These are phyloP conservation scores for Quercus rubra DNA, from an alignment of 306 rosid genomes.

Conservation along the genomic window DNA sequence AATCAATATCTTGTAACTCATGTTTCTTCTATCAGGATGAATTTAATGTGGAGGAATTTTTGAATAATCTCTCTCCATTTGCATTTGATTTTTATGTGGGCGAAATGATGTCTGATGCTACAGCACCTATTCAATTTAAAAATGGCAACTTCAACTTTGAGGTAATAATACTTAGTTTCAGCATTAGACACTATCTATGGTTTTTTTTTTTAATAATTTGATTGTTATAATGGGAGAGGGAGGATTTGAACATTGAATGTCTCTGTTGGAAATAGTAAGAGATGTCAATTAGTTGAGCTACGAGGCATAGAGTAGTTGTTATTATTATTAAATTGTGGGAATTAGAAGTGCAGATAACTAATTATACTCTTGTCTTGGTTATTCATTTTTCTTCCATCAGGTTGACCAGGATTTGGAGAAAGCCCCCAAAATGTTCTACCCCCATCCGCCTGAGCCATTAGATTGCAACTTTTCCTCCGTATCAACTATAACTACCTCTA, in stretches of 20 bases:
- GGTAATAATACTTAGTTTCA: constrained; percentile 34
- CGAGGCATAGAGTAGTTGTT: no score
- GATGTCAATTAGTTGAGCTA: no score
- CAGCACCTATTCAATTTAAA: neutral
- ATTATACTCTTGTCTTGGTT: no score
- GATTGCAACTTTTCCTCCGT: neutral
- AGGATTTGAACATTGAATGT: no score
- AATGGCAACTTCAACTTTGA: constrained; percentile 19
- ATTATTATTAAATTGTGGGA: no score
- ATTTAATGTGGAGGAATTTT: constrained; percentile 6
- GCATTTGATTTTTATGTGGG: neutral
- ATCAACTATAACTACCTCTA: neutral
- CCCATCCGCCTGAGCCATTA: neutral
- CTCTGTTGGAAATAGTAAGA: no score
- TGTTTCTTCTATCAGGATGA: constrained; percentile 33
- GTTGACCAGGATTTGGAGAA: neutral
- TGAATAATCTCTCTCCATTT: no score
- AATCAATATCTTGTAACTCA: neutral
- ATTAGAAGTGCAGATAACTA: no score
- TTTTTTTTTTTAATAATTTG: no score
- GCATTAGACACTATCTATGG: neutral
- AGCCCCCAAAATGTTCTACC: neutral
- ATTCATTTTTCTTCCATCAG: no score
- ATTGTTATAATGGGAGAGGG: no score
- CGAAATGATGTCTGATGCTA: constrained; percentile 9